Conservation (phyloP, 768 basidiomycete species). For the Leccinum olivaceopallidum region DNA sequence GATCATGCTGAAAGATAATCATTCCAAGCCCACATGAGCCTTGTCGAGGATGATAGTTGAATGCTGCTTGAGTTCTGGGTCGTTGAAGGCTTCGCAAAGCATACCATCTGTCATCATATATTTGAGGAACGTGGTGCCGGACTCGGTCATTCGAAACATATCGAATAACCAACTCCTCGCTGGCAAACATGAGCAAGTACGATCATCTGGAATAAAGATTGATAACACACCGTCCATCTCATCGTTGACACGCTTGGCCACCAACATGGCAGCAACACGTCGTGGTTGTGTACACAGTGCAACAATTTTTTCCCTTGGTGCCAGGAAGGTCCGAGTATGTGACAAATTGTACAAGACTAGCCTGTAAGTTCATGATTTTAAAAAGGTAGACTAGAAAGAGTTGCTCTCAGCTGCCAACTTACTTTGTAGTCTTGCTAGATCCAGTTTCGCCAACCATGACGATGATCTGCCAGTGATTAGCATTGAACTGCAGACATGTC, state of each 20-base stretch:
- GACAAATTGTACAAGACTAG: constrained; percentile 65
- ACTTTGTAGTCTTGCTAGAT: no score
- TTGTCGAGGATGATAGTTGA: constrained; percentile 99
- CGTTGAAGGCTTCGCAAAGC: constrained; percentile 97
- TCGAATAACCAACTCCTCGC: constrained; percentile 95
- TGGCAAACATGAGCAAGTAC: constrained; percentile 9
- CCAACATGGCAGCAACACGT: constrained; percentile 96
- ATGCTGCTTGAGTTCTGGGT: constrained; percentile 83
- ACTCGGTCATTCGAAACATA: constrained; percentile 86
- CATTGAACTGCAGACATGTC: no score
- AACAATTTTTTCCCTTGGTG: constrained; percentile 89
- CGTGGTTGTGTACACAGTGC: constrained; percentile 98
- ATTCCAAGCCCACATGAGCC: constrained; percentile 42
- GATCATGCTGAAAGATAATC: no score
- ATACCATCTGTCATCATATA: constrained; percentile 99
- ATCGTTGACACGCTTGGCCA: constrained; percentile 97
- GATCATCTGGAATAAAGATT: not conserved
- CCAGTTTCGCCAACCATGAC: no score
- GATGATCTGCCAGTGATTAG: no score
- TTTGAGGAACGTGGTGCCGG: constrained; percentile 94
- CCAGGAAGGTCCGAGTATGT: constrained; percentile 92
- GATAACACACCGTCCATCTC: constrained; percentile 89
- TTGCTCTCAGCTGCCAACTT: no score
- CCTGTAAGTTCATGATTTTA: no score
- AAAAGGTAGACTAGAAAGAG: no score